Evolutionary conservation across 2,329 filamentous ascomycete genomes (phyloP).

Genomic region (Neopestalotiopsis sp.): DNA sequence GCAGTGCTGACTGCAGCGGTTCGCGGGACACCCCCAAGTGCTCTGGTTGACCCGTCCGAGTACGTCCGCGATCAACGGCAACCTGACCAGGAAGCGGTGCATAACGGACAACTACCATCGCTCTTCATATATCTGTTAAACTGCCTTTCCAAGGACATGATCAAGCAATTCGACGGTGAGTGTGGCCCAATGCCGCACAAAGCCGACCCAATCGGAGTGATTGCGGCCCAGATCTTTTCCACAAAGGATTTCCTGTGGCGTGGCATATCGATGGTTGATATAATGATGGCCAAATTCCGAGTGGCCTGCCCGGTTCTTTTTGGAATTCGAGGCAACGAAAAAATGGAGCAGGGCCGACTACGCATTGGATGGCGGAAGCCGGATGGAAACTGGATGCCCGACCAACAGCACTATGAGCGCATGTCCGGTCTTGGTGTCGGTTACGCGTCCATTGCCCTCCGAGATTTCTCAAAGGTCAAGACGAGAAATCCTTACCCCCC

Average conservation of each 20-base stretch:
- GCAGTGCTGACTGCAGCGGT: conserved; percentile 59
- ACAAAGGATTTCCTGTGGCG: conserved; percentile 70
- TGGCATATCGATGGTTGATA: conserved; percentile 74
- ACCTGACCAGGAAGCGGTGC: conserved; percentile 53
- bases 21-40: conserved; percentile 56
- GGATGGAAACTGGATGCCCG: conserved; percentile 65
- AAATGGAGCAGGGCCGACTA: conserved; percentile 68
- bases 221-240: conserved; percentile 77
- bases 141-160: conserved; percentile 74
- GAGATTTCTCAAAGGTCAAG: conserved; percentile 76
- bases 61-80: conserved; percentile 56
- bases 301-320: conserved; percentile 84
- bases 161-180: conserved; percentile 73
- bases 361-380: conserved; percentile 75
- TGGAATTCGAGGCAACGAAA: conserved; percentile 79
- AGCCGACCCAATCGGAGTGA: conserved; percentile 81
- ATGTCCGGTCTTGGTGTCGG: conserved; percentile 86
- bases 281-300: conserved; percentile 86
- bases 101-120: conserved; percentile 65
- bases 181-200: conserved; percentile 67
- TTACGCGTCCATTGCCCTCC: conserved; percentile 81
- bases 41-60: conserved; percentile 57
- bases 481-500: conserved; percentile 79
- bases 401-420: conserved; percentile 78
- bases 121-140: conserved; percentile 79